phyloP scores from a whole-genome alignment of 345 rosid species.

The Kernera saxatilis region DNA sequence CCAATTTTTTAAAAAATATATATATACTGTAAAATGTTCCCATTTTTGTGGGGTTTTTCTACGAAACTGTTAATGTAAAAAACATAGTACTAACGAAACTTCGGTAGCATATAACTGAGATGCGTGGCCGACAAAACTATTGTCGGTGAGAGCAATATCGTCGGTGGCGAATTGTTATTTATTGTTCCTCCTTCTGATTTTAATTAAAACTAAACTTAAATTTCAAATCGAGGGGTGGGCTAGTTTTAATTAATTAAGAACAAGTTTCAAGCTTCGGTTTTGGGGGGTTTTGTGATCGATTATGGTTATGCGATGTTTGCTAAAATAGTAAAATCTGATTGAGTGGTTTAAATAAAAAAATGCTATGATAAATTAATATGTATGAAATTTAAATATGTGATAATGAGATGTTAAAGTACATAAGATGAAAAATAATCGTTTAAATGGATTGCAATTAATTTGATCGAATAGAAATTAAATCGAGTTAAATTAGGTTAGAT shows the following conservation, averaged over 20 bases:
- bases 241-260: neutral
- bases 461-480: too few species aligned
- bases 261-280: neutral
- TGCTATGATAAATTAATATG: too few species aligned
- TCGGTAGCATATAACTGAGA: slow-evolving; percentile 2
- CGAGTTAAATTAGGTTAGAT: too few species aligned
- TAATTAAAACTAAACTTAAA: neutral
- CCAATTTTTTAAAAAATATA: neutral
- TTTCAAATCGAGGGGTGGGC: neutral
- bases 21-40: neutral
- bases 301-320: neutral
- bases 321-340: neutral
- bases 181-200: neutral
- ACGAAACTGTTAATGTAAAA: neutral
- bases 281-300: neutral
- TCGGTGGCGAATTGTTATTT: slow-evolving; percentile 26
- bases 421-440: too few species aligned
- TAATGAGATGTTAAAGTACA: too few species aligned
- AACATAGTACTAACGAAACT: neutral
- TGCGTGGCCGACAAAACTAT: slow-evolving; percentile 19
- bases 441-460: too few species aligned
- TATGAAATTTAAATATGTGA: too few species aligned
- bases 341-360: neutral
- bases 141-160: slow-evolving; percentile 28
- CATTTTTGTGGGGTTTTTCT: neutral